Conservation (phyloP, 2,329 filamentous ascomycete genomes). For the Alternaria brassicicola region DNA sequence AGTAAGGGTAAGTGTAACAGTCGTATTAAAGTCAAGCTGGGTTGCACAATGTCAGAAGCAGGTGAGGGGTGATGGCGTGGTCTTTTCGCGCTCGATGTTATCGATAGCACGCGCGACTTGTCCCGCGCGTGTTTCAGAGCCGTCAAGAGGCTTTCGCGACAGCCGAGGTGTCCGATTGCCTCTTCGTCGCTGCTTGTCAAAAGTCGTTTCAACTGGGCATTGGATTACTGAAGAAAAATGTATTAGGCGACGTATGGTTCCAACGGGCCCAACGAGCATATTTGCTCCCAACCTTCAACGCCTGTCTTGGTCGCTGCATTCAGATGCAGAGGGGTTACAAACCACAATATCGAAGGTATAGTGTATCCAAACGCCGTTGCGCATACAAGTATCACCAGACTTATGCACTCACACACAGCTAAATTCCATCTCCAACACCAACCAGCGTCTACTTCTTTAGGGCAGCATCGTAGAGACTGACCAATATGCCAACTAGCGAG, state of each 20-base stretch:
- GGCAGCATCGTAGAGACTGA: constrained; percentile 78
- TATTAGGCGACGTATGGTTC: neutral
- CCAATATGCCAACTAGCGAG: constrained; percentile 69
- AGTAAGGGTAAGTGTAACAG: neutral
- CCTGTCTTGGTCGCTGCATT: neutral
- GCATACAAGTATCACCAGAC: neutral
- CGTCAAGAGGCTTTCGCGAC: neutral
- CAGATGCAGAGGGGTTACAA: neutral
- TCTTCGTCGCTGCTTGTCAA: neutral
- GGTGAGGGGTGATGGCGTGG: constrained; percentile 2
- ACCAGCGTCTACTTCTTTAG: constrained; percentile 59
- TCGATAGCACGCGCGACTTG: constrained; percentile 4
- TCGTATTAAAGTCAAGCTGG: neutral
- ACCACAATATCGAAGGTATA: neutral
- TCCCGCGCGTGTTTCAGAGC: neutral
- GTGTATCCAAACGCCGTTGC: constrained; percentile 7
- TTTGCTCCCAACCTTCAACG: neutral
- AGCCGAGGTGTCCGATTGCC: neutral
- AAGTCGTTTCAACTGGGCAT: neutral
- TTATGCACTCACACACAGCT: neutral
- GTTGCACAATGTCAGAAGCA: neutral
- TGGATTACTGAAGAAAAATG: neutral
- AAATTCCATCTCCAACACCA: neutral
- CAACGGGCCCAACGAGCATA: neutral
- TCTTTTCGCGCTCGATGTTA: neutral